Conservation (phyloP, 2,329 filamentous ascomycete genomes). For the Epichloe aotearoae region DNA sequence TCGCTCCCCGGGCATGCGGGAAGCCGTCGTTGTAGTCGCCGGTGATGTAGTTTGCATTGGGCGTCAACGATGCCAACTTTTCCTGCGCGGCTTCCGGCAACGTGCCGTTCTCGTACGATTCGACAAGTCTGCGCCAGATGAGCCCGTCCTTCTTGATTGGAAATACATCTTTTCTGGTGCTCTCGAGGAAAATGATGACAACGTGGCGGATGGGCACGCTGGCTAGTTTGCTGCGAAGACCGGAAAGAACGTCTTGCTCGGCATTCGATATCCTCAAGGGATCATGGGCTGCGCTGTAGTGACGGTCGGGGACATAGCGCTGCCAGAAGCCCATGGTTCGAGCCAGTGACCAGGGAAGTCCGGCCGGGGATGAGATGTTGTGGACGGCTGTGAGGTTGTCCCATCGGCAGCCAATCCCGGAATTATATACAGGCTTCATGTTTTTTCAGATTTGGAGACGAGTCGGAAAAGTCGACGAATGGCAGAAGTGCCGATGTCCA, state of each 20-base stretch:
- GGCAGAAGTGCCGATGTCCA: constrained; percentile 21
- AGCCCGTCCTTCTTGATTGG: constrained; percentile 27
- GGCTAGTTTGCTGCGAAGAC: constrained; percentile 13
- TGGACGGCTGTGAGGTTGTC: constrained; percentile 17
- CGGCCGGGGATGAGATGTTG: constrained; percentile 10
- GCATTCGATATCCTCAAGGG: constrained; percentile 29
- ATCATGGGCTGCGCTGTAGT: constrained; percentile 23
- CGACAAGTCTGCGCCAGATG: constrained; percentile 21
- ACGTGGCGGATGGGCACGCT: constrained; percentile 28
- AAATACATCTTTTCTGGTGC: constrained; percentile 31
- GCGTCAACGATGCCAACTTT: constrained; percentile 16
- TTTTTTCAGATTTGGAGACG: constrained; percentile 13
- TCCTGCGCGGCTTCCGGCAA: constrained; percentile 20
- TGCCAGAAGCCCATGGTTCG: constrained; percentile 15
- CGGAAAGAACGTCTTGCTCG: constrained; percentile 17
- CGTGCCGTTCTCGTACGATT: constrained; percentile 18
- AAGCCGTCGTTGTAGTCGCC: constrained; percentile 24
- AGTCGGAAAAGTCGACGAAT: constrained; percentile 19
- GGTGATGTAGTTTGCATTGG: constrained; percentile 20
- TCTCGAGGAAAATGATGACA: constrained; percentile 30
- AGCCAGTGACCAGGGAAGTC: constrained; percentile 14
- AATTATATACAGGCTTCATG: constrained; percentile 11
- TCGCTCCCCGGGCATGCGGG: constrained; percentile 8
- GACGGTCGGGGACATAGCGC: constrained; percentile 11
- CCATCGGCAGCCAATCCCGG: constrained; percentile 13